Evolutionary conservation across 345 rosid genomes (phyloP).

Genomic region (Carallia brachiata): DNA sequence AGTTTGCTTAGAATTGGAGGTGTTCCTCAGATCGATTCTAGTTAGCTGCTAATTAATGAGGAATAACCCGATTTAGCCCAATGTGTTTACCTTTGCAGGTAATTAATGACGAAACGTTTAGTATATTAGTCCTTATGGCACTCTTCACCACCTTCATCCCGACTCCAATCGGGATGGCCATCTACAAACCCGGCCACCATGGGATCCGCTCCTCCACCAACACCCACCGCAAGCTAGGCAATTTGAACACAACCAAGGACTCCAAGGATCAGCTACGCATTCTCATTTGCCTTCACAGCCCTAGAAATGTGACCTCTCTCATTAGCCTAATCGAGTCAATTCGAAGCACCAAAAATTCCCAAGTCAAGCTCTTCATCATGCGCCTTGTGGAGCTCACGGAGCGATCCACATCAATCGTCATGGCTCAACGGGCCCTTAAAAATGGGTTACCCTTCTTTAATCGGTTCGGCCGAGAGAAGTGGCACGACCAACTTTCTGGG

Average conservation of each 20-base stretch:
- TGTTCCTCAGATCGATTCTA: no score
- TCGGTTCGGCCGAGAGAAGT: conserved; percentile 47
- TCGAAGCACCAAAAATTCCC: conserved; percentile 54
- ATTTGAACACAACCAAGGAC: conserved; percentile 33
- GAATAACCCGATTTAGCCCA: neutral
- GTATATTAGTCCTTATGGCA: conserved; percentile 79
- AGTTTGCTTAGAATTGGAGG: no score
- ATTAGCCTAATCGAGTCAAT: conserved; percentile 63
- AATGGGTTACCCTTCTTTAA: conserved; percentile 74
- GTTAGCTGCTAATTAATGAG: no score
- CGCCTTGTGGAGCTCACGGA: conserved; percentile 82
- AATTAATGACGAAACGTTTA: conserved; percentile 72
- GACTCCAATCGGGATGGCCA: conserved; percentile 68
- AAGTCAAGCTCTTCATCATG: conserved; percentile 64
- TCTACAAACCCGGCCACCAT: conserved; percentile 58
- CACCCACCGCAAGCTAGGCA: conserved; percentile 50
- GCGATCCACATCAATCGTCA: conserved; percentile 70
- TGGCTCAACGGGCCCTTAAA: conserved; percentile 58
- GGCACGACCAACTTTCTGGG: conserved; percentile 51
- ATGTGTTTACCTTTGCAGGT: conserved; percentile 40
- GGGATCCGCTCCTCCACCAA: neutral
- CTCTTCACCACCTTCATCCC: conserved; percentile 86
- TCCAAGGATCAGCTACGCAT: conserved; percentile 53
- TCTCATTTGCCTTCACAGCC: conserved; percentile 69
- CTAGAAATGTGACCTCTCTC: conserved; percentile 58